These are phyloP conservation scores for Auricularia sp. DNA, from an alignment of 768 basidiomycete species.

Conservation along the genomic window DNA sequence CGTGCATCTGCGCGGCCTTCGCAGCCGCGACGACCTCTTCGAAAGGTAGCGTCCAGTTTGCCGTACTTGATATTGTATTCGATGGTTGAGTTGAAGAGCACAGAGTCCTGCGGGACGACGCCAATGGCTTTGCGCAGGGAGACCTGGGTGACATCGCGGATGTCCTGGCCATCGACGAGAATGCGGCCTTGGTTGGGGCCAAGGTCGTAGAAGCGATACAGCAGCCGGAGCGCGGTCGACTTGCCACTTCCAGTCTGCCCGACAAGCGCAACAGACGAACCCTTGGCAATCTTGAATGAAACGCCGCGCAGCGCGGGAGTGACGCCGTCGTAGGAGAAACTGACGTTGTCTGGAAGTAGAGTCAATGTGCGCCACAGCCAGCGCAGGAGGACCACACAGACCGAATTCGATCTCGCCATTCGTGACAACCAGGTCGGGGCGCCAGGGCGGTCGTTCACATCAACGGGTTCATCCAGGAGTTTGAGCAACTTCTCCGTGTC, in stretches of 20 bases:
- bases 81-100: slow-evolving; percentile 63
- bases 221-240: slow-evolving; percentile 72
- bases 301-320: slow-evolving; percentile 62
- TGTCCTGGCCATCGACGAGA: slow-evolving; percentile 76
- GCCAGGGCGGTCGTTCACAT: slow-evolving; percentile 71
- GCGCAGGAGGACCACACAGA: slow-evolving; percentile 21
- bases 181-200: slow-evolving; percentile 70
- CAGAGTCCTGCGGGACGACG: slow-evolving; percentile 80
- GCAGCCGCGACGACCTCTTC: slow-evolving; percentile 77
- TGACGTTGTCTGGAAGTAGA: slow-evolving; percentile 55
- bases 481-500: slow-evolving; percentile 80
- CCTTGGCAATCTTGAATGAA: slow-evolving; percentile 81
- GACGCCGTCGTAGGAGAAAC: slow-evolving; percentile 73
- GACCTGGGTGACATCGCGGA: slow-evolving; percentile 75
- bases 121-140: slow-evolving; percentile 75
- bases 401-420: slow-evolving; percentile 84
- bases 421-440: slow-evolving; percentile 63
- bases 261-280: slow-evolving; percentile 81
- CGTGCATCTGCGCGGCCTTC: slow-evolving; percentile 78
- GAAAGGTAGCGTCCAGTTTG: slow-evolving; percentile 52
- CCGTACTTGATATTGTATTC: slow-evolving; percentile 74
- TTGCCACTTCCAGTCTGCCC: slow-evolving; percentile 77
- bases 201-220: slow-evolving; percentile 90
- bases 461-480: slow-evolving; percentile 70
- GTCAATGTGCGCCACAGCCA: no score